Conservation (phyloP, 306 rosid genomes). For the Cajanus cajan region DNA sequence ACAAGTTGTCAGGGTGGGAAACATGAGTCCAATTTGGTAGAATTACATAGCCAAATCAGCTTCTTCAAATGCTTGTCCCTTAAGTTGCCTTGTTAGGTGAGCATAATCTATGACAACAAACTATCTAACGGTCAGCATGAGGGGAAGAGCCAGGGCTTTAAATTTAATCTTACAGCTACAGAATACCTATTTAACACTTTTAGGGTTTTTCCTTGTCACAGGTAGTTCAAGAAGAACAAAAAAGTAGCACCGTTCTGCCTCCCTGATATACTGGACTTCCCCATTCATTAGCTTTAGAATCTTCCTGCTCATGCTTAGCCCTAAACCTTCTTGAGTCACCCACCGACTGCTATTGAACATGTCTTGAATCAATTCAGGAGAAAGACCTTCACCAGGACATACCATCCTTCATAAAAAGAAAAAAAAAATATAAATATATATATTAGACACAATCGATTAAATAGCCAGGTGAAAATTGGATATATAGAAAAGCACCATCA, state of each 20-base stretch:
- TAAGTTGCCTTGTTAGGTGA: constrained; percentile 33
- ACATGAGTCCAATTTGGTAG: constrained; percentile 37
- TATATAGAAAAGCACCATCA: neutral
- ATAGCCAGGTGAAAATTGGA: constrained; percentile 11
- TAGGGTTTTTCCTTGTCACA: constrained; percentile 45
- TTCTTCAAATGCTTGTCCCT: constrained; percentile 31
- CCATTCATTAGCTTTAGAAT: constrained; percentile 87
- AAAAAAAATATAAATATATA: too few species aligned
- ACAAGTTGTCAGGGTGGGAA: constrained; percentile 36
- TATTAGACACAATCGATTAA: too few species aligned
- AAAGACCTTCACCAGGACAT: constrained; percentile 98
- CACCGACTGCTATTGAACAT: constrained; percentile 84
- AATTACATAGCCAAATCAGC: constrained; percentile 33
- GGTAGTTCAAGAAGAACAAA: constrained; percentile 81
- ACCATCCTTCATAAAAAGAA: constrained; percentile 59
- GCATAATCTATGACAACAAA: constrained; percentile 6
- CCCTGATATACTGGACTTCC: constrained; percentile 91
- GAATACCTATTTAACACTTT: constrained; percentile 40
- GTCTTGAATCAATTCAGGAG: constrained; percentile 86
- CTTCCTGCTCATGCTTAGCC: constrained; percentile 93
- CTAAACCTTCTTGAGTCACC: constrained; percentile 89
- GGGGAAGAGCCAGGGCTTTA: constrained; percentile 6
- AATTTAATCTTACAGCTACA: constrained; percentile 19
- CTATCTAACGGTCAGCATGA: constrained; percentile 37
- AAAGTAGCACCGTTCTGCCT: constrained; percentile 90